phyloP scores from a whole-genome alignment of 139 green algal species.

The Chlamydomonas sphaeroides region DNA sequence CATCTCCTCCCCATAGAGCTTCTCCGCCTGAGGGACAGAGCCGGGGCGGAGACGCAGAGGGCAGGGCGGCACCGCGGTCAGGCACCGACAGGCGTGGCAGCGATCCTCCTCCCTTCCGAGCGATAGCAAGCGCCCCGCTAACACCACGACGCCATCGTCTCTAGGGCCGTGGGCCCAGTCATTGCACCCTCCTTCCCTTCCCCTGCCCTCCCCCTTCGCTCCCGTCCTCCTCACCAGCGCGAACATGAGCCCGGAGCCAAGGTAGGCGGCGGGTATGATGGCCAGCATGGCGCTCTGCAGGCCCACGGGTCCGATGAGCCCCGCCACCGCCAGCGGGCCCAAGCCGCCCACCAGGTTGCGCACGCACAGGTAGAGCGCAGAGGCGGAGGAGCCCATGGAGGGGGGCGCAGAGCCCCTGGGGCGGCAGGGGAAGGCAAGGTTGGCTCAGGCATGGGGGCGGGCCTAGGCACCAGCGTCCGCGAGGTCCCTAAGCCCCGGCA shows the following conservation, averaged over 20 bases:
- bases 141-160: not conserved
- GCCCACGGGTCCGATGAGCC: slow-evolving; percentile 59
- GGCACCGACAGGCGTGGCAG: not conserved
- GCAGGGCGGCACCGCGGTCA: not conserved
- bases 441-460: no score
- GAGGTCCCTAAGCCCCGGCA: no score
- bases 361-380: slow-evolving; percentile 84
- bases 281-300: slow-evolving; percentile 86
- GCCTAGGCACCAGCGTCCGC: no score
- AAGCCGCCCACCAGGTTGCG: slow-evolving; percentile 84
- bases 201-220: not conserved
- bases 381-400: slow-evolving; percentile 72
- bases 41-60: not conserved
- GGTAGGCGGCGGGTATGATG: slow-evolving; percentile 77
- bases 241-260: slow-evolving; percentile 73
- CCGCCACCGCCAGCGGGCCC: slow-evolving; percentile 76
- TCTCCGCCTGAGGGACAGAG: not conserved
- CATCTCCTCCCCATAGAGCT: slow-evolving; percentile 27
- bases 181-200: not conserved
- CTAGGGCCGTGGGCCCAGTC: no score
- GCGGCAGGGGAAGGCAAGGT: not conserved
- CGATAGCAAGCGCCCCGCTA: not conserved
- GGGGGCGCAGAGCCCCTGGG: slow-evolving; percentile 49
- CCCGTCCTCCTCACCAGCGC: slow-evolving; percentile 7
- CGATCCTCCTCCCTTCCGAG: not conserved